Conservation (phyloP, 352 stramenopile genomes). For the Globisporangium mamillatum region DNA sequence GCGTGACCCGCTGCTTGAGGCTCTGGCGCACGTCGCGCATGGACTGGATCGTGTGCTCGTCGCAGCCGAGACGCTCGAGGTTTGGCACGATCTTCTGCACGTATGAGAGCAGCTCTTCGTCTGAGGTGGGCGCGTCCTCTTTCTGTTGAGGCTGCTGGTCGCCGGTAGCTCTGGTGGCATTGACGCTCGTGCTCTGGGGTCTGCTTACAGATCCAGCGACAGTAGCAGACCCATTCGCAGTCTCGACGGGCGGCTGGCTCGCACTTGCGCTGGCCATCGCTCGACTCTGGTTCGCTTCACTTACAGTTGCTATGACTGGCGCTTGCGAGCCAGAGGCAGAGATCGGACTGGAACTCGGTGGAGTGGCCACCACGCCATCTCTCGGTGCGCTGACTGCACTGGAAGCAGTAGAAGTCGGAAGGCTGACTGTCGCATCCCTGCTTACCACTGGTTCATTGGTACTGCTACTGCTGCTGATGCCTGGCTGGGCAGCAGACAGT, state of each 20-base stretch:
- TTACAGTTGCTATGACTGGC: not conserved
- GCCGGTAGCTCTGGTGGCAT: not conserved
- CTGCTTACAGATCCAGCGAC: not conserved
- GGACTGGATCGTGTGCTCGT: constrained; percentile 20
- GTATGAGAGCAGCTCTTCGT: constrained; percentile 17
- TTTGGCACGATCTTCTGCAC: constrained; percentile 22
- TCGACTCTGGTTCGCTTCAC: not conserved
- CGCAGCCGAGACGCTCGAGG: constrained; percentile 19
- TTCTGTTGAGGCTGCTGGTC: not conserved
- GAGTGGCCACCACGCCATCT: not conserved
- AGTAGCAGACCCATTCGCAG: not conserved
- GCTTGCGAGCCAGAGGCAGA: not conserved
- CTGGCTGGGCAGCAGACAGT: not conserved
- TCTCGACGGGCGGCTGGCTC: not conserved
- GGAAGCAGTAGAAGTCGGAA: not conserved
- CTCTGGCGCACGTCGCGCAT: constrained; percentile 19
- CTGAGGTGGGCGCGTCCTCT: constrained; percentile 8
- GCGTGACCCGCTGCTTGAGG: constrained; percentile 16
- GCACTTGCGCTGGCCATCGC: not conserved
- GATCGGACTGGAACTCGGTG: not conserved
- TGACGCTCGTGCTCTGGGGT: not conserved
- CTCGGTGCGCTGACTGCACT: not conserved
- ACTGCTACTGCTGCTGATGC: not conserved
- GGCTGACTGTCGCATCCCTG: not conserved
- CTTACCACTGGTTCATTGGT: not conserved